Evolutionary conservation across 2,329 filamentous ascomycete species (phyloP).

Genomic region (Paradendryphiella salina): DNA sequence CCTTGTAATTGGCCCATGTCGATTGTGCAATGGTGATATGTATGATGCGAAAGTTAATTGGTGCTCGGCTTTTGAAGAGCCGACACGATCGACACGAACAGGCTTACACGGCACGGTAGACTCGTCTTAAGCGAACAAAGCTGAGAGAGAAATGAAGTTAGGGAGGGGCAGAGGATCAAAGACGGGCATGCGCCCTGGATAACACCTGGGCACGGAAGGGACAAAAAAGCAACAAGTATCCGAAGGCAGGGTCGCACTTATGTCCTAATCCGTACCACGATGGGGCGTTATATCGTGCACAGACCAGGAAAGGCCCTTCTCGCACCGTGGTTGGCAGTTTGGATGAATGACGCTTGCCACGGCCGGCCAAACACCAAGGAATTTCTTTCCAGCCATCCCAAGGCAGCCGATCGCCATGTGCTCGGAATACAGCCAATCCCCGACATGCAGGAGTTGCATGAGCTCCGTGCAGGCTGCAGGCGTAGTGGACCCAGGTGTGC

Average conservation of each 20-base stretch:
- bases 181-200: neutral
- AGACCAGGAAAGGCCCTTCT: conserved; percentile 4
- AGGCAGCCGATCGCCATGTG: neutral
- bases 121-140: neutral
- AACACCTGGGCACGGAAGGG: neutral
- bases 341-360: conserved; percentile 8
- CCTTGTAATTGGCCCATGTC: neutral
- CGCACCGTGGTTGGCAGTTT: conserved; percentile 2
- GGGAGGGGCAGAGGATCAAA: neutral
- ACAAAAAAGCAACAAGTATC: too few relatives aligned
- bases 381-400: conserved; percentile 5
- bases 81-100: conserved; percentile 5
- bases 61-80: conserved; percentile 14
- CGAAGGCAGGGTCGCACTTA: too few relatives aligned
- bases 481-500: conserved; percentile 8
- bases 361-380: conserved; percentile 2
- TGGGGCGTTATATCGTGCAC: neutral
- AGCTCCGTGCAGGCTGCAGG: neutral
- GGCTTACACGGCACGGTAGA: too few relatives aligned
- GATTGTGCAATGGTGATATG: conserved; percentile 5
- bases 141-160: too few relatives aligned
- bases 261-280: neutral
- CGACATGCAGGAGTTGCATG: conserved; percentile 1
- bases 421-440: too few relatives aligned
- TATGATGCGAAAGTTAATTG: neutral